Base-by-base conservation (phyloP, 495 filamentous ascomycete species). In the Haplographium delicatum region DNA sequence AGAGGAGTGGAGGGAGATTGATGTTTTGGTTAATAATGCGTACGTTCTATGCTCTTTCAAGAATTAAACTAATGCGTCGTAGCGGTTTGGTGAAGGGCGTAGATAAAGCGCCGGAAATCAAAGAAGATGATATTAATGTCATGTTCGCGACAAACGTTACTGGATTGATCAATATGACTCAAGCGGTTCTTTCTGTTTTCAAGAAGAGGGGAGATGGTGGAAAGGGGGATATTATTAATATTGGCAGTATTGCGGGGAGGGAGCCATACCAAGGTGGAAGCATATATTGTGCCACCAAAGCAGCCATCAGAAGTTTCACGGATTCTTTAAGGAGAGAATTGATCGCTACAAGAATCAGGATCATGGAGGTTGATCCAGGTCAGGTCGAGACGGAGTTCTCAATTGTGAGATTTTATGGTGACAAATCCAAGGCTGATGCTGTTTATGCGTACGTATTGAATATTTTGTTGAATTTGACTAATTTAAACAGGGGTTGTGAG, bases 381-480 rank as follows among this genome's bases (percentile, higher is more conserved):
- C 93, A 96, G 69, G 93, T 98, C 40, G 91, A 97, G 76, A 98
- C 93, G 80, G 91, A 98, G 68, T 98, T 98, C 69, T 94, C 88
- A 1, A 73, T 97, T 30, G 91, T 98, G 35, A 79, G 93, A 38
- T 98, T 93, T 63, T 81, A 89, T 51, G 93, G 93, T 9, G 93
- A 98, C 65, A 91, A 94, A 73, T 61, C 73, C 22, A 96, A 95
- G 75, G 93, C 93, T n/a, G 86, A 95, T 73, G 86, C 88, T 20
- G 89, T 96, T 52, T 98, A 98, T 70, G 80, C 84, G 86, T 91
- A 74, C 71, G 85, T 78, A 19, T 9, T 22, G 5, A 16, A n/a
- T n/a, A 24, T 20, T 40, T 30, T 44, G 43, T 4, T 45, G 38
- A 35, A 10, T 20, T 6, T 22, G 37, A 39, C 61, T 68, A 34